Evolutionary conservation across 371 early-diverging fungal genomes (phyloP).

Genomic region (Mucor irregularis): DNA sequence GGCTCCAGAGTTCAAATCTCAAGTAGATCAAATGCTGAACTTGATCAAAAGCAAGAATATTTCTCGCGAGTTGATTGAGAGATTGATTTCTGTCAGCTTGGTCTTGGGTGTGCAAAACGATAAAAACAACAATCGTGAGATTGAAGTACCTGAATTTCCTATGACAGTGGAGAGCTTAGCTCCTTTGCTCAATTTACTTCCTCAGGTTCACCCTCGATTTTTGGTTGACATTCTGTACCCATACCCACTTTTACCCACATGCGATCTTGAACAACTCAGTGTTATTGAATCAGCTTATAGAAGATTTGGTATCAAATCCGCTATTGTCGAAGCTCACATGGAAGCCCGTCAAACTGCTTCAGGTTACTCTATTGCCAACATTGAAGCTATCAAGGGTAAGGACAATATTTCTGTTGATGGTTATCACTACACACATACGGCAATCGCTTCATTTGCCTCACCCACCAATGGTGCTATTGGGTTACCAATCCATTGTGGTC

Average conservation of each 20-base stretch:
- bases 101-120: constrained; percentile 59
- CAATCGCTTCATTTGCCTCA: constrained; percentile 48
- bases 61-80: constrained; percentile 46
- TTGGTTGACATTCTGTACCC: constrained; percentile 71
- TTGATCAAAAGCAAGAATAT: constrained; percentile 31
- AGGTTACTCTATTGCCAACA: constrained; percentile 51
- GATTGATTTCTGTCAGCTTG: constrained; percentile 63
- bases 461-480: constrained; percentile 33
- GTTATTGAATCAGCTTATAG: constrained; percentile 70
- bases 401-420: constrained; percentile 36
- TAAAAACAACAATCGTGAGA: constrained; percentile 42
- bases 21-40: constrained; percentile 54
- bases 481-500: constrained; percentile 51
- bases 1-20: constrained; percentile 61
- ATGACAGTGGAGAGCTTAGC: constrained; percentile 60
- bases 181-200: constrained; percentile 48
- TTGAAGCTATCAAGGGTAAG: constrained; percentile 28
- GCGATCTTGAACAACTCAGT: constrained; percentile 62
- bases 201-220: constrained; percentile 57
- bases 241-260: constrained; percentile 62
- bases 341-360: constrained; percentile 57
- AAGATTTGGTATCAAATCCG: constrained; percentile 66
- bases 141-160: constrained; percentile 75
- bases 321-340: constrained; percentile 42
- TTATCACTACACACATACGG: constrained; percentile 29